Evolutionary conservation across 192 early-diverging fungal species (phyloP), one percentile per base, ranked within the genome.

Genomic region (Podila minutissima): DNA sequence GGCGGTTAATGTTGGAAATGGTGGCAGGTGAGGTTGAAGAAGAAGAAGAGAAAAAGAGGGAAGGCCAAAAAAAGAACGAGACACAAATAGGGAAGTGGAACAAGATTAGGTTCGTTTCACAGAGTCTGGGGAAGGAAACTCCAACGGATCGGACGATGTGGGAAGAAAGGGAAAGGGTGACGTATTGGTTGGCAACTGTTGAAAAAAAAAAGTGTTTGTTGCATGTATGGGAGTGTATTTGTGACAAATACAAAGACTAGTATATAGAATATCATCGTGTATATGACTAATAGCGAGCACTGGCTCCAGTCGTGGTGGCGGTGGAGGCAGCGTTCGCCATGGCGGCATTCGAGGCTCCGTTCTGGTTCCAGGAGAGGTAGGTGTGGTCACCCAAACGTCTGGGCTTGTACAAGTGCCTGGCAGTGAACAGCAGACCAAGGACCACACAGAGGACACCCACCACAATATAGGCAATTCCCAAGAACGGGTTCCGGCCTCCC

Each of bases 321-420:
- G 83, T 68, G 17, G 71, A 22, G 19, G 69, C 64, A 33, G 69
- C 50, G 38, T 58, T 74, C 22, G 74, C 38, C 33, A 64, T 64
- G 19, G 71, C 83, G 20, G 61, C 37, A 55, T 86, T 72, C 3
- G 59, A 29, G 4, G 65, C 66, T 20, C 64, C 73, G 26, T 69
- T 83, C 66, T 72, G 74, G 84, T 99, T 99, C 98, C 98, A 99
- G 26, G 95, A 97, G 64, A 99, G 75, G 67, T 96, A 95, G 32
- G 94, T 94, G 75, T 99, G 97, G 87, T 99, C 98, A 59, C 98
- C 98, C 41, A 98, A 87, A 71, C 97, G 95, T 67, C 97, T 91
- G 65, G 98, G 98, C 79, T 95, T 96, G 76, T 95, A 91, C 83
- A 98, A 92, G 74, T 99, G 95, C 70, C 97, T 89, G 26, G 91